Conservation (phyloP, 768 basidiomycete species). For the Pulveroboletus sp. region DNA sequence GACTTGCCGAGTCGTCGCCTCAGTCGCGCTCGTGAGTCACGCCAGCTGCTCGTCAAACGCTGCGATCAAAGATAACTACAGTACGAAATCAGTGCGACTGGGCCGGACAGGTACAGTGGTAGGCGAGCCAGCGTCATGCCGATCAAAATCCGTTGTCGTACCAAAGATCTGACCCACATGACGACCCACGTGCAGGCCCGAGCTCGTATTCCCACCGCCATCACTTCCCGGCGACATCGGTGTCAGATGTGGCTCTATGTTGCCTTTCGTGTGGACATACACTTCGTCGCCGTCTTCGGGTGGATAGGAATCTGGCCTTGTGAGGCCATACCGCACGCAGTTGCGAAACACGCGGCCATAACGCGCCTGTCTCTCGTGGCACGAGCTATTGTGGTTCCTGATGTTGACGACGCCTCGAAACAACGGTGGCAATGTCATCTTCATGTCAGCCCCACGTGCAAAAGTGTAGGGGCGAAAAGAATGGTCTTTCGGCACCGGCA, state of each 20-base stretch:
- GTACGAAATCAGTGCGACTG: neutral
- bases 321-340: constrained; percentile 19
- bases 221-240: constrained; percentile 2
- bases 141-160: neutral
- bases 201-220: constrained; percentile 10
- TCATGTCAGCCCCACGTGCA: constrained; percentile 26
- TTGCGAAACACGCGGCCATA: constrained; percentile 25
- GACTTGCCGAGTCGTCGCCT: constrained; percentile 2
- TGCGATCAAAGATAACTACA: too few species aligned
- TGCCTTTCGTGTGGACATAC: constrained; percentile 27
- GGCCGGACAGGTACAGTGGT: neutral
- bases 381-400: constrained; percentile 10
- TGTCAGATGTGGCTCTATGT: constrained; percentile 19
- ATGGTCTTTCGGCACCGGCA: constrained; percentile 24
- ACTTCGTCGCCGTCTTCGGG: constrained; percentile 29
- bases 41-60: neutral
- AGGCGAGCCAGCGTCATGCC: constrained; percentile 17
- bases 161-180: constrained; percentile 29
- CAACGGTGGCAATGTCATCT: constrained; percentile 23
- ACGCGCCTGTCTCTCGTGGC: constrained; percentile 8
- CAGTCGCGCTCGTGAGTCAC: constrained; percentile 4
- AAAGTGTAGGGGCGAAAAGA: constrained; percentile 29
- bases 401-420: constrained; percentile 29
- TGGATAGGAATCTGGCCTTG: constrained; percentile 14
- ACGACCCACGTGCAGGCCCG: constrained; percentile 18